phyloP scores from a whole-genome alignment of 768 basidiomycete species.

The Russula griseocarnosa region DNA sequence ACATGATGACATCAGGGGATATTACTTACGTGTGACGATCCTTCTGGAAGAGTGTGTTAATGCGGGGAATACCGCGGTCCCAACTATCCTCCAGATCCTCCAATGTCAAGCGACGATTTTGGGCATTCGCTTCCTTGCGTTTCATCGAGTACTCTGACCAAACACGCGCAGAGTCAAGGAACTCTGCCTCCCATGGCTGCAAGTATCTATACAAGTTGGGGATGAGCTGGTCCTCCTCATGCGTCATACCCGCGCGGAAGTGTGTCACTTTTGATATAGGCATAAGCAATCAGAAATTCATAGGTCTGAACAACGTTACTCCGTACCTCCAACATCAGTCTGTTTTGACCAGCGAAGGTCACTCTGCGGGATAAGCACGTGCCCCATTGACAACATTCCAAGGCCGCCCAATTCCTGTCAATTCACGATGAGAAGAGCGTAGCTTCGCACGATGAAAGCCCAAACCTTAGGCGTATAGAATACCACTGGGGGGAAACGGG shows the following conservation, averaged over 20 bases:
- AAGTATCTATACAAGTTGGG: slow-evolving; percentile 96
- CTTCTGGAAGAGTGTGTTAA: slow-evolving; percentile 99
- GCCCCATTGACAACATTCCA: slow-evolving; percentile 99
- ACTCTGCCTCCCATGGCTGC: slow-evolving; percentile 97
- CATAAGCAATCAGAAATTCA: not conserved
- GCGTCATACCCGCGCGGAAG: slow-evolving; percentile 98
- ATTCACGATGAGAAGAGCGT: slow-evolving; percentile 17
- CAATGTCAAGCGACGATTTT: slow-evolving; percentile 92
- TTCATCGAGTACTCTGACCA: slow-evolving; percentile 99
- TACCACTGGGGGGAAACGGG: slow-evolving; percentile 94
- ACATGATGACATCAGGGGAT: slow-evolving; percentile 10
- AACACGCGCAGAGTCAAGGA: slow-evolving; percentile 95
- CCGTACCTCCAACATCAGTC: slow-evolving; percentile 83
- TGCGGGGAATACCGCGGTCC: slow-evolving; percentile 97
- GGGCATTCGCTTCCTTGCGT: slow-evolving; percentile 98
- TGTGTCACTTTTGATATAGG: slow-evolving; percentile 72
- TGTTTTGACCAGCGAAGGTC: slow-evolving; percentile 98
- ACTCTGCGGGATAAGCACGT: slow-evolving; percentile 96
- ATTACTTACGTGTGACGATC: slow-evolving; percentile 82
- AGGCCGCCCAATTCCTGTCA: slow-evolving; percentile 87
- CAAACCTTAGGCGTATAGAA: slow-evolving; percentile 90
- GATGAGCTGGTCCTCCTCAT: slow-evolving; percentile 91
- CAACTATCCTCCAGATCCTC: slow-evolving; percentile 98
- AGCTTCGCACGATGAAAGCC: slow-evolving; percentile 11
- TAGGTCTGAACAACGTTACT: not conserved